Evolutionary conservation across 2,329 filamentous ascomycete species (phyloP), one percentile per base, ranked within the genome.

Genomic region (Cryoendolithus antarcticus): DNA sequence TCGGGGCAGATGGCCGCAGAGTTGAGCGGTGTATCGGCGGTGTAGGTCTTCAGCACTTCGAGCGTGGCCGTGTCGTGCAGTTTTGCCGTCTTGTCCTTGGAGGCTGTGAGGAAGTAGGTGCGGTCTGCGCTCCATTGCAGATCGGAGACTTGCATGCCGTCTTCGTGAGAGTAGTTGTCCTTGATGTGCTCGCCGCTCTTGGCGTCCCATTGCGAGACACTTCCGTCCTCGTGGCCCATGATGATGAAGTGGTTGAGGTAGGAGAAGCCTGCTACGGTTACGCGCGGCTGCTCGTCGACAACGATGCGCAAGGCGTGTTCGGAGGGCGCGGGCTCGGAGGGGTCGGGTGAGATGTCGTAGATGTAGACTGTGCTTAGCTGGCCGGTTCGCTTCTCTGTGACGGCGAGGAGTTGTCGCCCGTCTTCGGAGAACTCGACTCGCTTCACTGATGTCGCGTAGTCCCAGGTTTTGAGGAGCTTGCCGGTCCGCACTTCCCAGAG

Each of bases 311-410:
- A 64, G 48, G 67, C 71, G 57, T 80, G 83, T 69, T 95, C 88
- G 55, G 86, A 77, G 51, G 71, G 77, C 72, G 98, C 91, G 62
- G 85, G 77, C 47, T 80, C 85, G 48, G 88, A 71, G 48, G 83
- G 74, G 59, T 93, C 86, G 50, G 80, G 76, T 63, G 77, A 80
- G 72, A 98, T 82, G 62, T 94, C 84, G 59, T 93, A 75, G 48
- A 96, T 86, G 46, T 89, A 80, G 57, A 98, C 95, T 52, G 88
- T 93, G 60, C 85, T 86, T 50, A 96, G 73, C 67, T 86, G 89
- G 52, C 91, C 91, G 77, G 93, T 94, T 57, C 91, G 86, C 82
- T 95, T 94, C 72, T 98, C 91, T 39, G 91, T 98, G 48, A 98
- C 88, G 48, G 86, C 89, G 49, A 98, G 71, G 55, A 98, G 72